These are phyloP conservation scores for Suillus weaverae DNA, from an alignment of 768 basidiomycete species.

Conservation along the genomic window DNA sequence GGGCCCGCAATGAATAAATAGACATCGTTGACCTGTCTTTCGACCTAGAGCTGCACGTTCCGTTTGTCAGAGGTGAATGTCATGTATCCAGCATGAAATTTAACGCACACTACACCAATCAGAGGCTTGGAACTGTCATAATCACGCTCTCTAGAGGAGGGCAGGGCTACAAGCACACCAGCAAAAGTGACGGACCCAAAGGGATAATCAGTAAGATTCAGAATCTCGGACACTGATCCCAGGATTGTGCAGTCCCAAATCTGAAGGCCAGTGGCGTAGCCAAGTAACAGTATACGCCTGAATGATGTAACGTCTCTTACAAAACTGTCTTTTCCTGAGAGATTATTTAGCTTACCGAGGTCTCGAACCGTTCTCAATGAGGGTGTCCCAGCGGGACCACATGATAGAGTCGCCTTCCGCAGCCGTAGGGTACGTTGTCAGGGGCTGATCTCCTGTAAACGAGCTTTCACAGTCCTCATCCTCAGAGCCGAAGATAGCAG, in stretches of 20 bases:
- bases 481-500: constrained; percentile 19
- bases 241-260: constrained; percentile 64
- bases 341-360: constrained; percentile 17
- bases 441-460: constrained; percentile 12
- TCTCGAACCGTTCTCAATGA: constrained; percentile 20
- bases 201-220: constrained; percentile 45
- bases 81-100: background rate
- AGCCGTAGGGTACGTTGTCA: constrained; percentile 31
- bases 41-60: constrained; percentile 22
- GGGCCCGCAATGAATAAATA: constrained; percentile 48
- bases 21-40: constrained; percentile 31
- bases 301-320: background rate
- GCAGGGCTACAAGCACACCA: constrained; percentile 40
- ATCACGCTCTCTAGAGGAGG: constrained; percentile 25
- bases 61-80: background rate
- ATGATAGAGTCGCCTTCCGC: constrained; percentile 30
- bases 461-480: constrained; percentile 20
- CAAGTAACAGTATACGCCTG: constrained; percentile 53
- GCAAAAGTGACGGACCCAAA: constrained; percentile 41
- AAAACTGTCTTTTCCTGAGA: background rate
- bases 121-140: constrained; percentile 34
- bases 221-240: constrained; percentile 48
- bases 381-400: constrained; percentile 36
- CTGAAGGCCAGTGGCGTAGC: constrained; percentile 53
- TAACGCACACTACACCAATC: constrained; percentile 37